phyloP scores from a whole-genome alignment of 495 filamentous ascomycete species.

The Neurospora sp. region DNA sequence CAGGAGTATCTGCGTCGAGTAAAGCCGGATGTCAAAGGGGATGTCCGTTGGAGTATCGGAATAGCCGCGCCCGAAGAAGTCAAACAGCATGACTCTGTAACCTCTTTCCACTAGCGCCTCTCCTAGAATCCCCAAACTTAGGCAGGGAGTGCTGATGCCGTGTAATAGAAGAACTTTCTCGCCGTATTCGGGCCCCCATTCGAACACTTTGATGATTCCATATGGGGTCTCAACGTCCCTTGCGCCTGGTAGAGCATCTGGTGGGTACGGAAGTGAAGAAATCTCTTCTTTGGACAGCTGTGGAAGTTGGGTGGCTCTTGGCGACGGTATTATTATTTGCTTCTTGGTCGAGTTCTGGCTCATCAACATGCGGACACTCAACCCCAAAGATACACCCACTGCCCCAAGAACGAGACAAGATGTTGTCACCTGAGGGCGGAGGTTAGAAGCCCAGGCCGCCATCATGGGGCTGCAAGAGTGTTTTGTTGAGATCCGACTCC shows the following conservation, averaged over 20 bases:
- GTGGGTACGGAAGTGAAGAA: slow-evolving; percentile 51
- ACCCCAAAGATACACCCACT: slow-evolving; percentile 9
- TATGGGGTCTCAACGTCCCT: slow-evolving; percentile 67
- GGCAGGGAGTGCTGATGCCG: slow-evolving; percentile 68
- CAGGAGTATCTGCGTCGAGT: slow-evolving; percentile 61
- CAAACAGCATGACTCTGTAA: slow-evolving; percentile 70
- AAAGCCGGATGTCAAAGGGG: slow-evolving; percentile 60
- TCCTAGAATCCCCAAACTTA: slow-evolving; percentile 54
- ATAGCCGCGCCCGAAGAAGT: slow-evolving; percentile 74
- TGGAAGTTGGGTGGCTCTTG: slow-evolving; percentile 13
- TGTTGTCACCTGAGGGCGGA: background rate
- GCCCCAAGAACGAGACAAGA: slow-evolving; percentile 13
- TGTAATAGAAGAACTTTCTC: slow-evolving; percentile 67
- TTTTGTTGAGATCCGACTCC: background rate
- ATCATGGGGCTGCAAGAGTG: background rate
- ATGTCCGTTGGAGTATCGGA: slow-evolving; percentile 57
- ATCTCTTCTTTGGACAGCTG: slow-evolving; percentile 9
- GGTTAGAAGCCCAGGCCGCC: slow-evolving; percentile 5
- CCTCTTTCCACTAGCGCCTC: slow-evolving; percentile 55
- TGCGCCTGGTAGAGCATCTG: slow-evolving; percentile 61
- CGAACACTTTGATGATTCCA: slow-evolving; percentile 64
- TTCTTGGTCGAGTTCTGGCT: background rate
- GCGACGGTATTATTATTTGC: slow-evolving; percentile 13
- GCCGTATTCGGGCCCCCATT: slow-evolving; percentile 68
- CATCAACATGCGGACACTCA: slow-evolving; percentile 6